Evolutionary conservation across 805 yeast species (phyloP).

Genomic region (Nakazawaea ernobii): DNA sequence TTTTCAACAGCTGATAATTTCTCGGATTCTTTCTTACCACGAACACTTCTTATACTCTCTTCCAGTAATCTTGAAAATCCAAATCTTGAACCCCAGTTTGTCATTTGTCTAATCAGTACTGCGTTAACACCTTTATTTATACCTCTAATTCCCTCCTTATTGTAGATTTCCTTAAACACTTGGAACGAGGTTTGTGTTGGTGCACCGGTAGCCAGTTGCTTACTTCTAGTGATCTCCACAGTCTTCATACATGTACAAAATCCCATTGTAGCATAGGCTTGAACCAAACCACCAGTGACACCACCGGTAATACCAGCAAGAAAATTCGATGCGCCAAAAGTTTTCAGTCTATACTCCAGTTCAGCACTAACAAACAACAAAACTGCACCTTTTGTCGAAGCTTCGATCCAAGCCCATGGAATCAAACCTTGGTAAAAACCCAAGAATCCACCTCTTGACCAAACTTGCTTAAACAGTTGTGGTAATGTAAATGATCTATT

Average conservation of each 20-base stretch:
- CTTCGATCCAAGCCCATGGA: conserved; percentile 99
- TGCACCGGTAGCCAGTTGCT: conserved; percentile 67
- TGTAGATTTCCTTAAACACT: conserved; percentile 81
- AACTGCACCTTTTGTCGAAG: conserved; percentile 98
- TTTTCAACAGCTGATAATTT: conserved; percentile 74
- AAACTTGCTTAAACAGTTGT: conserved; percentile 67
- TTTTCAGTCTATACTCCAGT: conserved; percentile 72
- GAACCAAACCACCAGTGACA: conserved; percentile 92
- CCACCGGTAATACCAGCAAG: conserved; percentile 94
- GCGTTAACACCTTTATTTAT: conserved; percentile 56
- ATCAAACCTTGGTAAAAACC: conserved; percentile 97
- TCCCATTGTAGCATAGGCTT: conserved; percentile 95
- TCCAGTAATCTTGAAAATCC: conserved; percentile 92
- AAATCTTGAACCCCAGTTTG: conserved; percentile 98
- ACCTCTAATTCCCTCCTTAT: conserved; percentile 86
- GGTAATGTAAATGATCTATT: conserved; percentile 67
- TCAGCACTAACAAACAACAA: conserved; percentile 88
- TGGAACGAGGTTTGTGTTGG: conserved; percentile 71
- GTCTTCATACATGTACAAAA: conserved; percentile 99
- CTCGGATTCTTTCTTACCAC: conserved; percentile 54
- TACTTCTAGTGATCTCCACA: conserved; percentile 90
- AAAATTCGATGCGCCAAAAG: conserved; percentile 68
- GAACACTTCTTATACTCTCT: conserved; percentile 61
- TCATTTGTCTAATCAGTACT: conserved; percentile 70
- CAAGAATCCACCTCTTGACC: conserved; percentile 87